These are phyloP conservation scores for Bryoerythrophyllum caledonicum DNA, from an alignment of 225 moss, liverwort and hornwort genomes.

Conservation along the genomic window DNA sequence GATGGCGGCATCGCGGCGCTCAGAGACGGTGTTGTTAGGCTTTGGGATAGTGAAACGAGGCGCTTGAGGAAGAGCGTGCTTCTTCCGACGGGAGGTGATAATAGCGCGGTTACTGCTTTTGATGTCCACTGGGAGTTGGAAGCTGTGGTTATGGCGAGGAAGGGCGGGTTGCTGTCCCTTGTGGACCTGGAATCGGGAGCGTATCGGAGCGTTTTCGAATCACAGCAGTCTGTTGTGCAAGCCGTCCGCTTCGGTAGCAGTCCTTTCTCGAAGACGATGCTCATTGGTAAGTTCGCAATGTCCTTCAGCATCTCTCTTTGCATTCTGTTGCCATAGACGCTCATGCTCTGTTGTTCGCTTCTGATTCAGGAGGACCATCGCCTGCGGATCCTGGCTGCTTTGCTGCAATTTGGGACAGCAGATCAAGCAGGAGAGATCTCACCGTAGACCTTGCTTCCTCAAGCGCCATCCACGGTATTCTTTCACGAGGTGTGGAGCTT, in stretches of 20 bases:
- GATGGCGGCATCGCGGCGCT: constrained; percentile 22
- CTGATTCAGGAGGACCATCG: constrained; percentile 36
- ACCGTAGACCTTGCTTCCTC: constrained; percentile 19
- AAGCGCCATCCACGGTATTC: constrained; percentile 25
- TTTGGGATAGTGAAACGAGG: constrained; percentile 43
- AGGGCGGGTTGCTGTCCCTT: constrained; percentile 28
- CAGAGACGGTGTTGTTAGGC: constrained; percentile 43
- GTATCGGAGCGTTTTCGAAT: constrained; percentile 15
- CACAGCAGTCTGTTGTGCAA: constrained; percentile 35
- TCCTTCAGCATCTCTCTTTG: neutral
- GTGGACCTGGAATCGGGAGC: constrained; percentile 28
- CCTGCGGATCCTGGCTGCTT: constrained; percentile 31
- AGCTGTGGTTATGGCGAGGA: constrained; percentile 27
- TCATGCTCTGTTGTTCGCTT: neutral
- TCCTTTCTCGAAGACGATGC: constrained; percentile 15
- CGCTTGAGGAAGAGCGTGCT: constrained; percentile 23
- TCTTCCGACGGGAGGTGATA: constrained; percentile 1
- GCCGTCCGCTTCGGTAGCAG: constrained; percentile 25
- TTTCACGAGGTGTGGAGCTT: constrained; percentile 24
- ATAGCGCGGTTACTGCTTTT: constrained; percentile 26
- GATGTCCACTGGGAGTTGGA: constrained; percentile 35
- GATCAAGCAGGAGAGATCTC: constrained; percentile 33
- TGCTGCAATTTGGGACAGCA: constrained; percentile 38
- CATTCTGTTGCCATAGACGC: neutral
- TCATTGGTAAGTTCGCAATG: constrained; percentile 34